Evolutionary conservation across 179 eudicot species (phyloP).

Genomic region (Silene vulgaris): DNA sequence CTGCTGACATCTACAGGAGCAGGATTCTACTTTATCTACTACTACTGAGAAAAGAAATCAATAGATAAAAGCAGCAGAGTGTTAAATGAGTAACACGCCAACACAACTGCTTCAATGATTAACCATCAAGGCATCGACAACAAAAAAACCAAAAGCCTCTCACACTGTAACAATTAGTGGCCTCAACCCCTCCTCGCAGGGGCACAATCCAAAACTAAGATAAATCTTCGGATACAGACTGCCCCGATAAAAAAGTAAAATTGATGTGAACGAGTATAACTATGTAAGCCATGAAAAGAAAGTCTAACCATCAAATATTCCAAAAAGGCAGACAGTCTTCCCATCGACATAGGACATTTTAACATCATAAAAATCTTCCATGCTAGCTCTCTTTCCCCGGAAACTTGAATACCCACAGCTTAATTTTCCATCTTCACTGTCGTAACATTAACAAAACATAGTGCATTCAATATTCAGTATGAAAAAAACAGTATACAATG

Average conservation of each 20-base stretch:
- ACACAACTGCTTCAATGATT: background rate
- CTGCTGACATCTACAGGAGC: background rate
- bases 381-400: slow-evolving; percentile 88
- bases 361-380: slow-evolving; percentile 94
- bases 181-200: background rate
- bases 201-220: background rate
- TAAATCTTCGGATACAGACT: background rate
- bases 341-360: slow-evolving; percentile 69
- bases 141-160: background rate
- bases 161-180: background rate
- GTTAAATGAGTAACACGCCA: background rate
- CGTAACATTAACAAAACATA: slow-evolving; percentile 29
- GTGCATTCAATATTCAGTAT: slow-evolving; percentile 16
- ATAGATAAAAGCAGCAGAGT: background rate
- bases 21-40: background rate
- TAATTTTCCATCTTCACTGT: slow-evolving; percentile 86
- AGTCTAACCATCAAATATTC: slow-evolving; percentile 90
- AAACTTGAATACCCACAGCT: slow-evolving; percentile 92
- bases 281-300: slow-evolving; percentile 15
- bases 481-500: background rate
- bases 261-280: background rate
- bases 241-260: background rate
- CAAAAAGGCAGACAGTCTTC: slow-evolving; percentile 74
- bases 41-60: background rate
- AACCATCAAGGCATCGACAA: background rate